phyloP scores from a whole-genome alignment of 2,329 filamentous ascomycete species.

The Aspergillus sp. region DNA sequence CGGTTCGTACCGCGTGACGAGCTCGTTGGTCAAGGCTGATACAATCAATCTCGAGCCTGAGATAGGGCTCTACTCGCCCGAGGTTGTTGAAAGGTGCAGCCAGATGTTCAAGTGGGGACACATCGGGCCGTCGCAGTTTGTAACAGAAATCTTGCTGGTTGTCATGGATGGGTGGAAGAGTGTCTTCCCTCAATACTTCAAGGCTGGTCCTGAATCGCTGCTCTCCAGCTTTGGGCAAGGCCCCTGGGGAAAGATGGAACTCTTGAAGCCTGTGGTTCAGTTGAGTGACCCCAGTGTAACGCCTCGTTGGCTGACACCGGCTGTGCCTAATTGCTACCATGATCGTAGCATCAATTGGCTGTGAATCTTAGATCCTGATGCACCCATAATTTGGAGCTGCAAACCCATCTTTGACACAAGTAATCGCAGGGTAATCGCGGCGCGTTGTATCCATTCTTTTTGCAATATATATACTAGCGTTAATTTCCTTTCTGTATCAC shows the following conservation, averaged over 20 bases:
- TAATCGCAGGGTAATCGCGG: too few relatives aligned
- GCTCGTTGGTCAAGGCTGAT: conserved; percentile 34
- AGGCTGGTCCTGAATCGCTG: background rate
- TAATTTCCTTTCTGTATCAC: too few relatives aligned
- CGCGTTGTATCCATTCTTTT: too few relatives aligned
- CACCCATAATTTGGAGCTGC: too few relatives aligned
- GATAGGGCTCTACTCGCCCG: conserved; percentile 22
- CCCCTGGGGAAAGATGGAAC: background rate
- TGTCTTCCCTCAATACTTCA: background rate
- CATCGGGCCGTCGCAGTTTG: background rate
- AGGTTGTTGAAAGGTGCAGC: background rate
- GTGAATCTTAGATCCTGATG: background rate
- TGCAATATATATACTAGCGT: too few relatives aligned
- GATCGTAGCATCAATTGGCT: background rate
- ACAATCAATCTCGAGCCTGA: conserved; percentile 32
- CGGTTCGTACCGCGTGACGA: conserved; percentile 28
- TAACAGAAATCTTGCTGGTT: background rate
- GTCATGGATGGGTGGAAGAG: conserved; percentile 1
- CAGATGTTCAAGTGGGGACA: background rate
- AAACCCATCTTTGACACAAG: too few relatives aligned
- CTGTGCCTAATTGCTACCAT: background rate
- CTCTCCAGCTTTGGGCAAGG: background rate
- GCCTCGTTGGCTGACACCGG: background rate
- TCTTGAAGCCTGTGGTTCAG: background rate
- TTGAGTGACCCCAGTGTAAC: background rate